Conservation (phyloP, 2,329 filamentous ascomycete species). For the Pseudocercospora eumusae region DNA sequence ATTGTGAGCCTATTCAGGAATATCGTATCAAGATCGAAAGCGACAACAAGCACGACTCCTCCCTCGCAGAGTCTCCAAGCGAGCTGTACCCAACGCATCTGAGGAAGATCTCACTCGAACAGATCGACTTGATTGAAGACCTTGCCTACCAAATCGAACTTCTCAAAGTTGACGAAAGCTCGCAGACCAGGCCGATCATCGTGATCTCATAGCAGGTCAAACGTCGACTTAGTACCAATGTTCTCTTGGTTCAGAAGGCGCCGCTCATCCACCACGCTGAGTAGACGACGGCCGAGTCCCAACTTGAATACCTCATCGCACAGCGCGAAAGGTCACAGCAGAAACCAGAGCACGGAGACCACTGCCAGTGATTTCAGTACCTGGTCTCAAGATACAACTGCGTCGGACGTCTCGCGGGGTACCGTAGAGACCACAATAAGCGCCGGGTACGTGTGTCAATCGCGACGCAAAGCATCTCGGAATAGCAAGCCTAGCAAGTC, state of each 20-base stretch:
- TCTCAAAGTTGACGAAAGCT: constrained; percentile 1
- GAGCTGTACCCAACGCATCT: not conserved
- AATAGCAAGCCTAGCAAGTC: not conserved
- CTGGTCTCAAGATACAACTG: not conserved
- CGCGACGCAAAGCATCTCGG: not conserved
- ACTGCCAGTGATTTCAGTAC: not conserved
- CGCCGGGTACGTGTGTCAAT: not conserved
- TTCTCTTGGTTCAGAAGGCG: constrained; percentile 4
- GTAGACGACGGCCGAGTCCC: not conserved
- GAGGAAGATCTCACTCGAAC: constrained; percentile 3
- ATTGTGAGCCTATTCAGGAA: constrained; percentile 1
- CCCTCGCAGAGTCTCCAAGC: not conserved
- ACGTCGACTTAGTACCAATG: not conserved
- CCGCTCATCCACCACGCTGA: not conserved
- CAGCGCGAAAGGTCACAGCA: not conserved
- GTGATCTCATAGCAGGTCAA: not conserved
- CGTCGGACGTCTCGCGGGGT: not conserved
- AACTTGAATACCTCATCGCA: not conserved
- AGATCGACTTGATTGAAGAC: constrained; percentile 2
- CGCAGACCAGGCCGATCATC: constrained; percentile 1
- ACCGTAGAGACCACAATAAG: constrained; percentile 6
- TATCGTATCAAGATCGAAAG: not conserved
- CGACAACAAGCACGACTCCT: not conserved
- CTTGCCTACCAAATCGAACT: constrained; percentile 2
- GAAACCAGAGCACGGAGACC: not conserved